Evolutionary conservation across 148 eudicot genomes (phyloP), one percentile per base, ranked within the genome.

Genomic region (Chenopodium album): DNA sequence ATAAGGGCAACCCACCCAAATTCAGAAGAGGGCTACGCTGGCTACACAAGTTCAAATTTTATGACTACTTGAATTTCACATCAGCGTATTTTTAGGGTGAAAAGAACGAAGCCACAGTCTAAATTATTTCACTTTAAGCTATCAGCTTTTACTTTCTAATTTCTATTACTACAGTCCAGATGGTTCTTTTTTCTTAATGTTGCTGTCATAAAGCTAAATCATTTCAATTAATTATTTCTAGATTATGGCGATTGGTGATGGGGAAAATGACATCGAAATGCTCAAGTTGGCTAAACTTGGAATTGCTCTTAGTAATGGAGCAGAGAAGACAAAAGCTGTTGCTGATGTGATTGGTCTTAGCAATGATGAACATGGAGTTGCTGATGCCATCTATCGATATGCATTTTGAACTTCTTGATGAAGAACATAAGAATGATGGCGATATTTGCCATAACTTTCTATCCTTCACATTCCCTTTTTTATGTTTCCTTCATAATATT

Each of bases 221-320:
- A 17, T 60, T 70, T 80, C 41, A 19, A 63, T 47, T 19, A 17
- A 28, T 22, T 54, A 22, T 46, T 46, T 79, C 74, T 78, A 95
- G 98, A 86, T 95, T 29, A 92, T 93, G 97, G 96, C 99, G 12
- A 88, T 96, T 70, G 99, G 99, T 62, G 99, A 96, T 80, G 99
- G 97, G 11, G 99, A 96, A 87, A 96, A 96, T 78, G 99, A 94
- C 78, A 89, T 92, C 14, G 99, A 96, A 86, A 94, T 96, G 99
- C 92, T 95, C 14, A 82, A 94, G 88, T 81, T 96, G 88, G 99
- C 94, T 65, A 86, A 88, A 29, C 89, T 96, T 6, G 95, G 98
- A 59, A 83, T 96, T 60, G 98, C 97, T 88, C 92, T 96, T 32
- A 92, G 98, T 83, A 96, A 96, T 82, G 98, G 97, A 82, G 84